Base-by-base conservation (phyloP, 345 rosid genomes). In the Clarkia xantiana region DNA sequence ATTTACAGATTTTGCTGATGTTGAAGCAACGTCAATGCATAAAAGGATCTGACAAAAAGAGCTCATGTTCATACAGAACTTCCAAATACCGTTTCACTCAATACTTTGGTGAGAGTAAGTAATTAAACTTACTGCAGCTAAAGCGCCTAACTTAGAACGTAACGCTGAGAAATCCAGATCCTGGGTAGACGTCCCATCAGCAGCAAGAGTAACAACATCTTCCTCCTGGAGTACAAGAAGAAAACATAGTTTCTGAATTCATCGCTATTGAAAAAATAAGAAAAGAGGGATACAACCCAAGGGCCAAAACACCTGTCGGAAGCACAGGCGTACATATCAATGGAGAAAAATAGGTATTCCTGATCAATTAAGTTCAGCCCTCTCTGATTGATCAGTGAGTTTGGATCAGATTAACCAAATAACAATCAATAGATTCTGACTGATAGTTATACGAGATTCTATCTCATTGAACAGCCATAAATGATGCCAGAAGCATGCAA, bases 21-120 rank as follows among this genome's bases (percentile, higher is more conserved):
- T 77, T 49, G 86, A 75, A 71, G 97, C 96, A 50, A 81, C 87
- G 67, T 90, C 97, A 45, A 90, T 77, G 58, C 91, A 90, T 38
- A 90, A 82, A 74, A 86, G 84, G 70, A 79, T 65, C 97, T 90
- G 75, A 59, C 61, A 82, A 49, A 54, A 72, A 22, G 65, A n/a
- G 47, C 53, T 54, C 29, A 57, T 54, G 57, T 59, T 59, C 65
- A 16, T 40, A 14, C 25, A 45, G 18, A 45, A 52, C 14, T 53
- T 17, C 6, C 19, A 18, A 14, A 18, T 10, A 19, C 8, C 18
- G 17, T 23, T 19, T 10, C 34, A 23, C 11, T 17, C 48, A 59
- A 55, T 40, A 47, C 13, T 13, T 59, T 42, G 46, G 18, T 51
- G 45, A 63, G 55, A 46, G 48, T 16, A 39, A 57, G 39, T 44